Evolutionary conservation across 2,329 filamentous ascomycete species (phyloP), one percentile per base, ranked within the genome.

Genomic region (Zarea fungicola): DNA sequence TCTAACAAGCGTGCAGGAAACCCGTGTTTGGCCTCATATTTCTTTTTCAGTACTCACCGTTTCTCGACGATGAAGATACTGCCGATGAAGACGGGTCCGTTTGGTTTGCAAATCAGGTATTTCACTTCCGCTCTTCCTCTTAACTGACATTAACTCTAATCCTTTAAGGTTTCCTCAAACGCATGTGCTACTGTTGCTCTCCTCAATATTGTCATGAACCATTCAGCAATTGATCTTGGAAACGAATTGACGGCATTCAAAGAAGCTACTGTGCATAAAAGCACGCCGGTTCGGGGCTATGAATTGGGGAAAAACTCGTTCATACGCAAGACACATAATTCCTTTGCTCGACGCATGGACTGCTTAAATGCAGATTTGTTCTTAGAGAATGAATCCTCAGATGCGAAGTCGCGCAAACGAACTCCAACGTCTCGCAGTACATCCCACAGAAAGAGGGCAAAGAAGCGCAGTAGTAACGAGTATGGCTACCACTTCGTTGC

Each of bases 71-170:
- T 26, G 73, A 76, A n/a, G 75, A 81, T 64, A 56, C 78, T 70
- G 59, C 79, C 71, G 59, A 74, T 49, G 72, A 77, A 53, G 72
- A 69, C 37, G 70, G 80, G 3, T 71, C 81, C 25, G 73, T 97
- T 16, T 99, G 93, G 92, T 97, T 96, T 65, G 90, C 91, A 23
- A 96, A 96, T 60, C 92, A 95, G 70, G 85, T 88, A 62, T 18
- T 25, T 37, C 28, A 2, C 7, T 5, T n/a, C 13, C 2, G 9
- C 7, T 22, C n/a, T 19, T 44, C 40, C 6, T 31, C 29, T 53
- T 59, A 32, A 62, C 22, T 29, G 28, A 8, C 28, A 29, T 23
- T 22, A n/a, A 13, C 8, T 28, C 29, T 23, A 8, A 28, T 19
- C 6, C 10, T 10, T 5, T 25, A 11, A 92, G 84, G 89, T 87